Evolutionary conservation across 2,329 filamentous ascomycete species (phyloP).

Genomic region (Pestalotiopsis sp.): DNA sequence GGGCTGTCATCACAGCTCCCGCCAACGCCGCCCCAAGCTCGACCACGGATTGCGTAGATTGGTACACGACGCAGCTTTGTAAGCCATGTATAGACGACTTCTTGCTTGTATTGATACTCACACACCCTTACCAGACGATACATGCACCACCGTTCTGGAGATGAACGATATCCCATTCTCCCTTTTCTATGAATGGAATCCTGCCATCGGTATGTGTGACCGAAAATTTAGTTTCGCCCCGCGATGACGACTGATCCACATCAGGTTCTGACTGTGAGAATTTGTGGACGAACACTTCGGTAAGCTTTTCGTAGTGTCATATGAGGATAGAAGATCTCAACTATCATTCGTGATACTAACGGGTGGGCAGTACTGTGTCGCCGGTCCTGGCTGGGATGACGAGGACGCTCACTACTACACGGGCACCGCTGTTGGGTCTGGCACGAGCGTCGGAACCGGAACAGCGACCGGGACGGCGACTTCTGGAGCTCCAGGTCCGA

Average conservation of each 20-base stretch:
- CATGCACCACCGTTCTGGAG: not conserved
- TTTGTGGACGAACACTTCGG: not conserved
- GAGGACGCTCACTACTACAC: not conserved
- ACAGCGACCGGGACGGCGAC: not conserved
- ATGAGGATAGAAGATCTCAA: not conserved
- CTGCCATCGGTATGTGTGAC: not conserved
- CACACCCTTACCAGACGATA: not conserved
- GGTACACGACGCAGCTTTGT: not conserved
- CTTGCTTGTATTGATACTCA: not conserved
- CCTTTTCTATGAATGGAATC: not conserved
- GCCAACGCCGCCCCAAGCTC: not conserved
- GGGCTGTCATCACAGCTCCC: not conserved
- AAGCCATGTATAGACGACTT: not conserved
- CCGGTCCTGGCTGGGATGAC: not conserved
- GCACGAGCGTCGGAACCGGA: not conserved
- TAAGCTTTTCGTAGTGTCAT: not conserved
- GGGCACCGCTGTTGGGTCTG: not conserved
- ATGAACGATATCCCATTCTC: not conserved
- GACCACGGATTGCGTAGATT: not conserved
- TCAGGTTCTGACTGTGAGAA: not conserved
- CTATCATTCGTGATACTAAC: not conserved
- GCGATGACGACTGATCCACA: not conserved
- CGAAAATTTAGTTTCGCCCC: not conserved
- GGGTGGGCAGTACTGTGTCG: not conserved
- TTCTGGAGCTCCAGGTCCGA: not conserved